Evolutionary conservation across 2,329 filamentous ascomycete species (phyloP), one percentile per base, ranked within the genome.

Genomic region (Cordyceps fumosorosea): DNA sequence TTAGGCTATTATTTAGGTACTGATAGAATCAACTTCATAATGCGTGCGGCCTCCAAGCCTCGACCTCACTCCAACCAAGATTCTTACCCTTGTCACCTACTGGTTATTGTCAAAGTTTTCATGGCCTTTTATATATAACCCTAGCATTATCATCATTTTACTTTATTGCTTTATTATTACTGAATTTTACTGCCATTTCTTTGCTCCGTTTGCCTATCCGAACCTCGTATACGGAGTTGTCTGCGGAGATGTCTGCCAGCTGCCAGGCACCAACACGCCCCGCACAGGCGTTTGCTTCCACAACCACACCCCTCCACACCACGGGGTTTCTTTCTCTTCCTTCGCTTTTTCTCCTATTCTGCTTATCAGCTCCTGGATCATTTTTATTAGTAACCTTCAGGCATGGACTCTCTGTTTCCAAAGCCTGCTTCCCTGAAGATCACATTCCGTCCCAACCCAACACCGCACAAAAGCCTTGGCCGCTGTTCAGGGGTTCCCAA

Each of bases 401-500:
- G 1, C 8, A 18, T 51, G 3, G 24, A 37, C 6, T 10, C 29
- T 32, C 10, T 52, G 44, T 50, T 48, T 57, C 45, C 56, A n/a
- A 50, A 42, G 55, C 50, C 29, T 20, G 20, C 37, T 10, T 10
- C 7, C 50, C 32, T 52, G 6, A 14, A 34, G 34, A 22, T 50
- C 51, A 29, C 29, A 29, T 29, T 7, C 32, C 34, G 47, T 51
- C 32, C 48, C 57, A 48, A n/a, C 20, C 52, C 42, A 29, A 20
- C 24, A 45, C 20, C 40, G 16, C 40, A 12, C 40, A n/a, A 22
- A 22, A 11, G 44, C 48, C 59, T 62, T 51, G 34, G 20, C 54
- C n/a, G 24, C 40, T 34, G 34, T 34, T 60, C 65, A 64, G 65
- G 64, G 64, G 62, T 29, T 61, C 34, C 63, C 57, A 58, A 67